phyloP scores from a whole-genome alignment of 106 monocot genomes.

The Dendrobium chrysotoxum region DNA sequence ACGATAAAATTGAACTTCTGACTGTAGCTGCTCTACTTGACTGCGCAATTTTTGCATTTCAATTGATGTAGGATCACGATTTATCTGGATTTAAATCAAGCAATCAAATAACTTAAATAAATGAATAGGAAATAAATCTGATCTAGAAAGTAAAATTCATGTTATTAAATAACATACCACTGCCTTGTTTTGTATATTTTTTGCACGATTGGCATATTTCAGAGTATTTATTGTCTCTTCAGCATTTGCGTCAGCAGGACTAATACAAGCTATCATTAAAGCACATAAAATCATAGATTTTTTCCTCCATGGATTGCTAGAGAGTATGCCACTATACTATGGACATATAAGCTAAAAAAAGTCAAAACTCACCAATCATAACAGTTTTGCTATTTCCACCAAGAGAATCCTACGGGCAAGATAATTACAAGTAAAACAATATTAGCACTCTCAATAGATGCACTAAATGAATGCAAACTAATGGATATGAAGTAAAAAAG shows the following conservation, averaged over 20 bases:
- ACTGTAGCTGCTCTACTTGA: slow-evolving; percentile 74
- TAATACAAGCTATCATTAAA: slow-evolving; percentile 70
- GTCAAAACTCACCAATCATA: slow-evolving; percentile 68
- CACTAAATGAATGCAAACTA: not conserved
- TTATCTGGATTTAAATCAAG: slow-evolving; percentile 43
- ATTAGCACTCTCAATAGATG: not conserved
- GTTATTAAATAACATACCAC: slow-evolving; percentile 49
- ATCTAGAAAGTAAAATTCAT: not conserved
- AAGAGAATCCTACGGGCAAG: slow-evolving; percentile 73
- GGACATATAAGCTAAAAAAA: not conserved
- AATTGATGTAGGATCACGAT: slow-evolving; percentile 79
- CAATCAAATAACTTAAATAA: not conserved
- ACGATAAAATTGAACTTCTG: slow-evolving; percentile 75
- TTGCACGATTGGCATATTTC: slow-evolving; percentile 97
- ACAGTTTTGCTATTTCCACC: slow-evolving; percentile 98
- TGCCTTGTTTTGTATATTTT: slow-evolving; percentile 97
- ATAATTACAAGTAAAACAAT: not conserved
- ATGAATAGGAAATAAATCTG: not conserved
- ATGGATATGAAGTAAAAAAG: not conserved
- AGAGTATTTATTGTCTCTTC: slow-evolving; percentile 98
- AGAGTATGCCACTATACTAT: not conserved
- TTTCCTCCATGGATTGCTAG: not conserved
- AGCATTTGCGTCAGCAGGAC: slow-evolving; percentile 92
- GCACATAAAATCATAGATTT: not conserved
- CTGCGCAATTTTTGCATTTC: slow-evolving; percentile 88